Evolutionary conservation across 768 basidiomycete species (phyloP).

Genomic region (Suillus decipiens): DNA sequence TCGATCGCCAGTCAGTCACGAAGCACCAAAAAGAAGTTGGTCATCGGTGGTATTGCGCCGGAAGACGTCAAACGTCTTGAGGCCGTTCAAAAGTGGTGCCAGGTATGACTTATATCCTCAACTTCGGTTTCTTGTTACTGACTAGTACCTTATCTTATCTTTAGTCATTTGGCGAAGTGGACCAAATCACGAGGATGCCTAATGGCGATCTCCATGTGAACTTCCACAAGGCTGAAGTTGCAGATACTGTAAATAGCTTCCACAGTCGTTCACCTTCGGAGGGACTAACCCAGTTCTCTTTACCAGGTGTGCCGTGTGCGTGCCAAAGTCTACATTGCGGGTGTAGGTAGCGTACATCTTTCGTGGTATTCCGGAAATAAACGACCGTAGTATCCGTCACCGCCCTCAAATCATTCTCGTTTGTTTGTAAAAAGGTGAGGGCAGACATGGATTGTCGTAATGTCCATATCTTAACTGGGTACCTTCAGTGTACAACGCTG

Average conservation of each 20-base stretch:
- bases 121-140: neutral
- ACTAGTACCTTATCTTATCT: conserved; percentile 4
- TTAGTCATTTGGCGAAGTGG: conserved; percentile 76
- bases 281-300: conserved; percentile 16
- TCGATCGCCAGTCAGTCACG: conserved; percentile 39
- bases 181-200: conserved; percentile 69
- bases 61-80: conserved; percentile 66
- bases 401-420: conserved; percentile 6
- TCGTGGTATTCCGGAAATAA: conserved; percentile 69
- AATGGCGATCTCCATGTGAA: conserved; percentile 80
- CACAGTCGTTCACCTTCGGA: neutral
- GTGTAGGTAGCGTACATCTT: conserved; percentile 76
- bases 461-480: conserved; percentile 9
- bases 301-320: conserved; percentile 74
- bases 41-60: conserved; percentile 67
- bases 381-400: conserved; percentile 26
- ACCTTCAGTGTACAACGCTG: conserved; percentile 29
- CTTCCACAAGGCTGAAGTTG: conserved; percentile 74
- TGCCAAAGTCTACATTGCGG: conserved; percentile 70
- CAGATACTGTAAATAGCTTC: conserved; percentile 63
- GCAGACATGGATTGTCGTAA: neutral
- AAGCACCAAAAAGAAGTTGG: conserved; percentile 56
- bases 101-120: conserved; percentile 41
- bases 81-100: conserved; percentile 73
- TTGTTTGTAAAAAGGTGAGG: conserved; percentile 29